Evolutionary conservation across 805 yeast genomes (phyloP).

Genomic region (Hanseniaspora taiwanica): DNA sequence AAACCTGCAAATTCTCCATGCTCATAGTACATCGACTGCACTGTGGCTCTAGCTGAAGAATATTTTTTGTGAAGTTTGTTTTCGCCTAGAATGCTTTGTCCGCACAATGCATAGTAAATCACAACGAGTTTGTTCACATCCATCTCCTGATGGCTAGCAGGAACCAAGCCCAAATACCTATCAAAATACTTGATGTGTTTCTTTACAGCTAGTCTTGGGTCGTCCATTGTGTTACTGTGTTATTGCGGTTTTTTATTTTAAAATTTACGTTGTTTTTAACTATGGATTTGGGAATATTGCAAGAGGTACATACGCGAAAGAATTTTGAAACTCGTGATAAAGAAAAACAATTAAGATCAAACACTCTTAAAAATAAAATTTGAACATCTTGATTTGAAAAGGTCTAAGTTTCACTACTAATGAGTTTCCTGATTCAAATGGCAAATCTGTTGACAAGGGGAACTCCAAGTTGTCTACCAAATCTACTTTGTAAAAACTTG

Average conservation of each 20-base stretch:
- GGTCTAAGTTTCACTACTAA: conserved; percentile 44
- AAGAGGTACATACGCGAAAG: too few relatives aligned
- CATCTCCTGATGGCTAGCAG: not conserved
- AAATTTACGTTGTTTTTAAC: too few relatives aligned
- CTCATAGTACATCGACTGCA: conserved; percentile 7
- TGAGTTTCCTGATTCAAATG: too few relatives aligned
- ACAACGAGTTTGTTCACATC: not conserved
- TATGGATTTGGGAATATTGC: too few relatives aligned
- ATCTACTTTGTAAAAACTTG: conserved; percentile 35
- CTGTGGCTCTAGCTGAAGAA: not conserved
- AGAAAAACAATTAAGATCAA: conserved; percentile 33
- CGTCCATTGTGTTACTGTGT: conserved; percentile 27
- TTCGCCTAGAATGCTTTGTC: conserved; percentile 3
- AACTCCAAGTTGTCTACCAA: conserved; percentile 47
- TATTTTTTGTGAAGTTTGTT: not conserved
- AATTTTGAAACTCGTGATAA: conserved; percentile 9
- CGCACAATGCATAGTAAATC: not conserved
- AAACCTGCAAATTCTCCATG: conserved; percentile 15
- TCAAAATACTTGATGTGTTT: not conserved
- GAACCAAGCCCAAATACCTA: conserved; percentile 5
- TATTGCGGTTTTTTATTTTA: too few relatives aligned
- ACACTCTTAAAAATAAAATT: conserved; percentile 33
- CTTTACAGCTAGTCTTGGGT: not conserved
- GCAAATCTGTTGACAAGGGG: conserved; percentile 19
- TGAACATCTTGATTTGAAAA: conserved; percentile 56